Conservation (phyloP, 306 rosid genomes). For the Sicyos edulis region DNA sequence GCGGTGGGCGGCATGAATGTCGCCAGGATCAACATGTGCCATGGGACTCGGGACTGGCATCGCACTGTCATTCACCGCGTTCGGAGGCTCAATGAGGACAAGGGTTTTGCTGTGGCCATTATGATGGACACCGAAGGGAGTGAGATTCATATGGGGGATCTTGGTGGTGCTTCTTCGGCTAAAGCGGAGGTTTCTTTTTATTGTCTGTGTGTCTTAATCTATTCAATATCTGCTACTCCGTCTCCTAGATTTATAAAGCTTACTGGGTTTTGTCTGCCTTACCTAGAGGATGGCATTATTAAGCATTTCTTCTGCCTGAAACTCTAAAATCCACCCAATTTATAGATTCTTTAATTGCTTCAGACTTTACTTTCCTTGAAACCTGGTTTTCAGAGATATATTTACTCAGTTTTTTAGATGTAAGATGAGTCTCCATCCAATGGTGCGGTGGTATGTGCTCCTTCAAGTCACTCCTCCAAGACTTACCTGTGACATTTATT, state of each 20-base stretch:
- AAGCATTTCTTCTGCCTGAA: not conserved
- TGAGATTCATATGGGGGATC: conserved; percentile 98
- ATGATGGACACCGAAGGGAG: conserved; percentile 99
- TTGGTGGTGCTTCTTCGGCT: conserved; percentile 83
- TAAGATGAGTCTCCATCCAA: too few relatives aligned
- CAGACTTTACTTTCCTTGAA: too few relatives aligned
- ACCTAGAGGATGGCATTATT: not conserved
- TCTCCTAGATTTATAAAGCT: not conserved
- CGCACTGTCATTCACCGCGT: conserved; percentile 61
- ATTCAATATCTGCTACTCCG: not conserved
- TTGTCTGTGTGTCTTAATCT: not conserved
- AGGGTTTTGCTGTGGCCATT: conserved; percentile 89
- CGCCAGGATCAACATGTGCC: conserved; percentile 91
- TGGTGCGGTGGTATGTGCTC: too few relatives aligned
- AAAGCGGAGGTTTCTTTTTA: conserved; percentile 49
- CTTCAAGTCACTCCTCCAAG: too few relatives aligned
- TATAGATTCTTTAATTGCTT: too few relatives aligned
- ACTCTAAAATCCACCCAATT: too few relatives aligned
- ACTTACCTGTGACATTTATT: too few relatives aligned
- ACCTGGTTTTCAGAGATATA: too few relatives aligned
- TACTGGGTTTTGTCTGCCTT: not conserved
- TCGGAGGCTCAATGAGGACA: conserved; percentile 69
- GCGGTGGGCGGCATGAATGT: conserved; percentile 98
- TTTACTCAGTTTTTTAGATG: too few relatives aligned
- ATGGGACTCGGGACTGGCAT: conserved; percentile 92